A percentile compares a stretch with the other conserved stretches of the same genome.
Conservation (phyloP, 148 eudicot genomes). For the Pharnaceum exiguum region DNA sequence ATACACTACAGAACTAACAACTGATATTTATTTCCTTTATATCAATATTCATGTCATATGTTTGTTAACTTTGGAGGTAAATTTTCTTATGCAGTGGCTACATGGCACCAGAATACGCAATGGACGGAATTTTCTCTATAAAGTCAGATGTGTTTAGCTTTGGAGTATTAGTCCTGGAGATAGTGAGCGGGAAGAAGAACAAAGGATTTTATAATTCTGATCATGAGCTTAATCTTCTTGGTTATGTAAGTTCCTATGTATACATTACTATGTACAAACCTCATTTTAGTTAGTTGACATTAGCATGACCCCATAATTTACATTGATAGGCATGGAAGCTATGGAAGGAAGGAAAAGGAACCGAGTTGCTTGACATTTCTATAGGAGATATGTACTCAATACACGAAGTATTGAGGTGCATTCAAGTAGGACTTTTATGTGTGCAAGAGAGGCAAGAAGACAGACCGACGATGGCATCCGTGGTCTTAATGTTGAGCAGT, state of each 20-base stretch:
- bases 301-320: neutral
- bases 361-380: slow-evolving; percentile 45
- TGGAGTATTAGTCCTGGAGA: slow-evolving; percentile 44
- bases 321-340: slow-evolving; percentile 64
- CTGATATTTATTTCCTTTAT: neutral
- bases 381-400: slow-evolving; percentile 27
- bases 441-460: slow-evolving; percentile 83
- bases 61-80: neutral
- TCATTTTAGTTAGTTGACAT: neutral
- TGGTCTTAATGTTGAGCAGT: slow-evolving; percentile 64
- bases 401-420: slow-evolving; percentile 57
- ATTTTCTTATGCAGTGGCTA: slow-evolving; percentile 28
- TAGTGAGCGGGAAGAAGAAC: slow-evolving; percentile 33
- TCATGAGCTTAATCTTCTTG: slow-evolving; percentile 31
- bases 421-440: slow-evolving; percentile 75
- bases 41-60: neutral
- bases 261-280: neutral
- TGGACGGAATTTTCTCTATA: slow-evolving; percentile 34
- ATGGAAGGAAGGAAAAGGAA: slow-evolving; percentile 66
- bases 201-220: slow-evolving; percentile 21
- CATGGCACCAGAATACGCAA: slow-evolving; percentile 53
- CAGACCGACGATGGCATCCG: slow-evolving; percentile 73
- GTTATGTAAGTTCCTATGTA: slow-evolving; percentile 30
- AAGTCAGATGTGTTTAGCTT: slow-evolving; percentile 53
- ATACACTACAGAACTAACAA: neutral